Evolutionary conservation across 2,329 filamentous ascomycete species (phyloP), one percentile per base, ranked within the genome.

Genomic region (Kalaharituber pfeilii): DNA sequence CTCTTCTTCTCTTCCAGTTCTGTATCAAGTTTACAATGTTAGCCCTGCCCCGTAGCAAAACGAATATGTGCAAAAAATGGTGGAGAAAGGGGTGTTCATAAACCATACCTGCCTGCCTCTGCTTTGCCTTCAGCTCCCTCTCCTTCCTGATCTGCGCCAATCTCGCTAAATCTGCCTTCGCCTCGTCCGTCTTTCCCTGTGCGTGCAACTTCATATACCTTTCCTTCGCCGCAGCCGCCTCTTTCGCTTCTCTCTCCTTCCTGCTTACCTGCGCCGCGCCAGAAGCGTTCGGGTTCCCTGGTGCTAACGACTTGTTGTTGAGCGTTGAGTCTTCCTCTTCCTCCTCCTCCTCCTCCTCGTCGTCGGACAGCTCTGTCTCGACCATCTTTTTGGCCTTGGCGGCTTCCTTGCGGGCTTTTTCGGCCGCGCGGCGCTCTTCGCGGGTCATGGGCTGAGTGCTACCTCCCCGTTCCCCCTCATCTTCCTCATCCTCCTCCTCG

Each of bases 181-280:
- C 88, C 74, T 95, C 85, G 57, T 98, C 91, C 45, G 91, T 96
- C 79, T 96, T 96, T 65, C 89, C 89, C 66, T 87, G 84, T 55
- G 87, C 85, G 65, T 95, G 89, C 64, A 95, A 69, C 71, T 93
- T 94, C 73, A 86, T 78, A 66, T 94, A 95, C 62, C 81, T 77
- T 73, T 94, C 88, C 68, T 87, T 88, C 27, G 86, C 86, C 67
- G 89, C 84, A 59, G 83, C 81, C 1, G 88, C 88, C 71, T 94
- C 84, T 29, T 91, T 66, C 2, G 88, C 84, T 72, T 96, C 82
- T 20, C 80, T 72, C 71, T 85, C 82, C 27, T 79, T 75, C 50
- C 82, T 74, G 33, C 77, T 80, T 49, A 85, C 69, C 26, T 67
- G 58, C 24, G 15, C 42, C 13, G 15, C 13, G 5, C 62, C 63